Conservation (phyloP, 1,284 basidiomycete genomes). For the Leccinum fallax region DNA sequence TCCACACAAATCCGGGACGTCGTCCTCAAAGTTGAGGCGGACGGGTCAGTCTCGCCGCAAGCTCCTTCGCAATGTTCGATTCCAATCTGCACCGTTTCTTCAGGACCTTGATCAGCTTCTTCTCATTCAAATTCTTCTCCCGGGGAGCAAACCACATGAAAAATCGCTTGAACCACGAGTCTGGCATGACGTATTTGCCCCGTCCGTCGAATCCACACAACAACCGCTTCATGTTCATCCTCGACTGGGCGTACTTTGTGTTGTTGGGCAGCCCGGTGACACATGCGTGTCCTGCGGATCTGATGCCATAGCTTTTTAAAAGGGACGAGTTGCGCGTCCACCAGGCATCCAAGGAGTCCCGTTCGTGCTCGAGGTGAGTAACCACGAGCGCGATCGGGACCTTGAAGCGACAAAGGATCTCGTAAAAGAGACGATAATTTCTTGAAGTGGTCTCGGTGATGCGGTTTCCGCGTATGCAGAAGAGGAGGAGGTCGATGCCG, state of each 20-base stretch:
- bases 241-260: too few species aligned
- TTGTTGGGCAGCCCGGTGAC: constrained; percentile 30
- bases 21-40: too few species aligned
- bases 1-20: too few species aligned
- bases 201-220: too few species aligned
- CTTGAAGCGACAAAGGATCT: constrained; percentile 34
- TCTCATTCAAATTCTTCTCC: constrained; percentile 16
- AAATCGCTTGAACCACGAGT: constrained; percentile 1
- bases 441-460: constrained; percentile 28
- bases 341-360: constrained; percentile 35
- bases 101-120: constrained; percentile 19
- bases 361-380: constrained; percentile 39
- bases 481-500: constrained; percentile 42
- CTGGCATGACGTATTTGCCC: too few species aligned
- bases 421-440: constrained; percentile 40
- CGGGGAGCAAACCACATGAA: constrained; percentile 18
- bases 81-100: constrained; percentile 29
- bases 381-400: constrained; percentile 40
- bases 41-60: constrained; percentile 11
- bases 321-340: constrained; percentile 27
- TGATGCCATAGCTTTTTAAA: constrained; percentile 29
- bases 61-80: constrained; percentile 16
- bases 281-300: constrained; percentile 36
- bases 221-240: too few species aligned
- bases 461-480: constrained; percentile 39